A percentile compares a stretch with the other conserved stretches of the same genome.
phyloP scores from a whole-genome alignment of 257 asterid species.

The Avicennia marina region DNA sequence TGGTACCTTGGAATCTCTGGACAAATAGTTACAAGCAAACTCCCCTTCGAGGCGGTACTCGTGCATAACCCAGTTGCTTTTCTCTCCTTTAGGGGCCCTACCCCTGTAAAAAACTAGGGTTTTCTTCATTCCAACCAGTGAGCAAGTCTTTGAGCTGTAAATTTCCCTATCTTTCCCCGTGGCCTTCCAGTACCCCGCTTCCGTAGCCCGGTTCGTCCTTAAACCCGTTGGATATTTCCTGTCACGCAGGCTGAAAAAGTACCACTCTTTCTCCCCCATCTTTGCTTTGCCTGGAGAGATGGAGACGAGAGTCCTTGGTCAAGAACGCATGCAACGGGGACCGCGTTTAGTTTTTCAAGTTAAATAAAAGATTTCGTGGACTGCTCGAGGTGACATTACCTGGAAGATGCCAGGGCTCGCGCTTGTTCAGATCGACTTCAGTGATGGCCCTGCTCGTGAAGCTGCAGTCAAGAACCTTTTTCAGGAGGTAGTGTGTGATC shows the following conservation, averaged over 20 bases:
- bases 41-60: conserved; percentile 92
- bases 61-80: conserved; percentile 93
- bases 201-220: conserved; percentile 90
- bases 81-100: conserved; percentile 85
- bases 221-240: conserved; percentile 86
- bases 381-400: too few species aligned
- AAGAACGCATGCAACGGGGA: too few species aligned
- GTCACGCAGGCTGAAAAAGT: conserved; percentile 81
- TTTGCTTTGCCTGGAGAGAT: conserved; percentile 48
- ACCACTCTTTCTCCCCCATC: conserved; percentile 97
- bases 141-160: conserved; percentile 53
- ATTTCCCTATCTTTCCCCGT: conserved; percentile 92
- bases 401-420: conserved; percentile 96
- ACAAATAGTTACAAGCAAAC: conserved; percentile 66
- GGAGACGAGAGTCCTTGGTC: neutral
- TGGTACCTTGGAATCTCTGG: conserved; percentile 61
- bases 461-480: conserved; percentile 62
- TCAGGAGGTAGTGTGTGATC: conserved; percentile 72
- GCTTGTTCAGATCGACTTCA: conserved; percentile 86
- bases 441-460: conserved; percentile 72
- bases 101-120: conserved; percentile 92
- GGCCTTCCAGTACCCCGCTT: conserved; percentile 96
- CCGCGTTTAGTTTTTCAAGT: too few species aligned
- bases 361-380: too few species aligned
- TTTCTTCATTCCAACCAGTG: conserved; percentile 97